Percentiles rank a stretch among this genome's conserved stretches.
phyloP scores from a whole-genome alignment of 495 filamentous ascomycete genomes.

The Lophiotrema nucula region DNA sequence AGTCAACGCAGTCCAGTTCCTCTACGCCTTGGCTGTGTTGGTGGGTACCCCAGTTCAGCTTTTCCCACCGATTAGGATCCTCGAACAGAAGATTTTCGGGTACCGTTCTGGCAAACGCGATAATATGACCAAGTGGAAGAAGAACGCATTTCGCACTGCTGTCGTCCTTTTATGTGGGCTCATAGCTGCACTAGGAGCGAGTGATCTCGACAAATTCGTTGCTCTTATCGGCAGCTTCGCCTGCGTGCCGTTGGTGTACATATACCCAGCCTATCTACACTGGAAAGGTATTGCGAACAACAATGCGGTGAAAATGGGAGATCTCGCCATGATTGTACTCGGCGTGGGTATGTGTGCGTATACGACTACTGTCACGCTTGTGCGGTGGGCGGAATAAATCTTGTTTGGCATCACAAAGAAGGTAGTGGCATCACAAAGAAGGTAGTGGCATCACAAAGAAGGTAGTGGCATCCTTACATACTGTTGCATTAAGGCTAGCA shows the following conservation, averaged over 20 bases:
- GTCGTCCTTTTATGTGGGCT: slow-evolving; percentile 52
- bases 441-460: too few species aligned
- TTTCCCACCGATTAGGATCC: slow-evolving; percentile 62
- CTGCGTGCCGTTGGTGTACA: slow-evolving; percentile 53
- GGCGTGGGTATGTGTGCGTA: slow-evolving; percentile 62
- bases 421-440: too few species aligned
- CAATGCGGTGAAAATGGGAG: slow-evolving; percentile 48
- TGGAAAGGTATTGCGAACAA: slow-evolving; percentile 57
- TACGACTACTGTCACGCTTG: slow-evolving; percentile 56
- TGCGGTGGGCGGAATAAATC: slow-evolving; percentile 24
- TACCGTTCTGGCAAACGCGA: slow-evolving; percentile 56
- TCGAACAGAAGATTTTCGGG: slow-evolving; percentile 54
- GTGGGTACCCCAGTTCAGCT: slow-evolving; percentile 63
- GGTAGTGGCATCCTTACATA: too few species aligned
- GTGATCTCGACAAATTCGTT: slow-evolving; percentile 63
- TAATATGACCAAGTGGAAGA: slow-evolving; percentile 60
- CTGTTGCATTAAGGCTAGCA: too few species aligned
- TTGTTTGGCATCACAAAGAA: too few species aligned
- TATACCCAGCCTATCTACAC: slow-evolving; percentile 56
- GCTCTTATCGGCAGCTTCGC: slow-evolving; percentile 62
- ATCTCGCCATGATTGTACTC: slow-evolving; percentile 55
- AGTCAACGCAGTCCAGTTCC: slow-evolving; percentile 64
- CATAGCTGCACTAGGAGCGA: slow-evolving; percentile 55
- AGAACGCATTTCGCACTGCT: slow-evolving; percentile 56
- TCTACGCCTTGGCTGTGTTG: slow-evolving; percentile 63